Evolutionary conservation across 805 yeast species (phyloP), one percentile per base, ranked within the genome.

Genomic region (Tetrapisispora arboricola): DNA sequence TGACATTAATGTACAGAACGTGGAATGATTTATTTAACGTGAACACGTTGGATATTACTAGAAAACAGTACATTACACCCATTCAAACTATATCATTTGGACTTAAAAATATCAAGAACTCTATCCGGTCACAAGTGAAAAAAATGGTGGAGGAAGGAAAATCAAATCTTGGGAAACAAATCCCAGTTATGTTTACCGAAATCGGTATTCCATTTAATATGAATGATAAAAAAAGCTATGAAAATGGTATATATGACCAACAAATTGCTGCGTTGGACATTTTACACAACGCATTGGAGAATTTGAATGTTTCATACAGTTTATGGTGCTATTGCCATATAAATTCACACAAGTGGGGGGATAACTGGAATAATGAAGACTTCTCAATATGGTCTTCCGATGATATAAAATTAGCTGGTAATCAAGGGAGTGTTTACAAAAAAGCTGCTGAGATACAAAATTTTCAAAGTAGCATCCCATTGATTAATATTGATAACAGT

Each of bases 131-230:
- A 36, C 96, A 90, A 61, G 65, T 90, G 43, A 50, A 57, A n/a
- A 80, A 73, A 43, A 72, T 90, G 65, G 72, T 70, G 40, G 54
- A 58, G 17, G 97, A 92, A 55, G 76, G 86, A 4, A 56, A 63
- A 6, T 70, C 69, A 4, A 58, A 72, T 24, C 60, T 88, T 28
- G 96, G 96, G 3, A 43, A 49, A 1, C 38, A 58, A 9, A 68
- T 86, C 9, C 95, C 96, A 0, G 72, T 82, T 9, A 63, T 90
- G 18, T 78, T 92, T 71, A 76, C 94, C 1, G 98, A 90, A 60
- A 87, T 90, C n/a, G 98, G 98, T 6, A 85, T 90, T 80, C 97
- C 98, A 3, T 85, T 81, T 58, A 96, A 92, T 59, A 84, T 90
- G 96, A 88, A 90, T 60, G 70, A 75, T 44, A 84, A 83, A 55